Evolutionary conservation across 345 rosid species (phyloP), one percentile per base, ranked within the genome.

Genomic region (Salix caprea): DNA sequence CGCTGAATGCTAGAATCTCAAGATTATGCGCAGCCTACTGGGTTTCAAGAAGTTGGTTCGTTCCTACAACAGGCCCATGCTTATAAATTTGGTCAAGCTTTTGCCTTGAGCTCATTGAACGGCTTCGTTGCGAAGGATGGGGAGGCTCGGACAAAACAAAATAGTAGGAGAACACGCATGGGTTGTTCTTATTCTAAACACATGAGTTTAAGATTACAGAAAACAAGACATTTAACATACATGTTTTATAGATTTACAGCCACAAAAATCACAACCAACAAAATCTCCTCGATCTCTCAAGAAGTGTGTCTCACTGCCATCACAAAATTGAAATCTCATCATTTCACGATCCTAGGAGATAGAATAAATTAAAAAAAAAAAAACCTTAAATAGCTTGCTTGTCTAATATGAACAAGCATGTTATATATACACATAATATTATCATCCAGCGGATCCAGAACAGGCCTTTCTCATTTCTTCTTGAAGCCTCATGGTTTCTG

Each of bases 401-500:
- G 23, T 65, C 5, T 42, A 62, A 34, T 36, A 40, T 7, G n/a
- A 44, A 39, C 3, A 12, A 5, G 4, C 8, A n/a, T 32, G 11
- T 24, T 6, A 28, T 30, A 24, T 9, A 28, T 19, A 24, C 14
- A 5, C 54, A 54, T 23, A 13, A n/a, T 1, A 65, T 6, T 30
- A 23, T 61, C 68, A 69, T 74, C 28, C 50, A 14, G 34, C 4
- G 26, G 58, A 71, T 74, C 75, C 83, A 23, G 79, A 71, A 80
- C 83, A 64, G 44, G 83, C 62, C 2, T 32, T 37, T 2, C 36
- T 67, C 21, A 87, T 72, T 76, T 84, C 76, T 34, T 66, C 71
- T 34, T 78, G 76, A 54, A 79, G 80, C 69, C 21, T 83, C 15
- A 64, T 23, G 13, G 86, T 82, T 52, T 87, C 85, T 10, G 42